These are phyloP conservation scores for Aspergillus bridgeri DNA, from an alignment of 495 filamentous ascomycete genomes.

Conservation along the genomic window DNA sequence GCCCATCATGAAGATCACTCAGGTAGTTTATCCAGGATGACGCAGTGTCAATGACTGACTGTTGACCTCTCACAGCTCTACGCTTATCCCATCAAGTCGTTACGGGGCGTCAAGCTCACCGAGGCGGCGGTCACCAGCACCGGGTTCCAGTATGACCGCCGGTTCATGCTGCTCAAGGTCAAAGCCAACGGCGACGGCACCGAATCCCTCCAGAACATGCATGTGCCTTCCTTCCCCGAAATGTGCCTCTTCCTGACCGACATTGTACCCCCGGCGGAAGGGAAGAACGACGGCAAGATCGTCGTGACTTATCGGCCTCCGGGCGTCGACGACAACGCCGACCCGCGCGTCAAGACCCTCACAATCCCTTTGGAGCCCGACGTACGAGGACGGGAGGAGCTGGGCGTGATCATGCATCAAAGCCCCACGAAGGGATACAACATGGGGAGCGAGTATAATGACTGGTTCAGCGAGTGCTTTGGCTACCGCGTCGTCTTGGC, in stretches of 20 bases:
- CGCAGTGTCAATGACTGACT: background rate
- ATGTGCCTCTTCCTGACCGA: conserved; percentile 67
- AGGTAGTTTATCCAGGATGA: conserved; percentile 29
- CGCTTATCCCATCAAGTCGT: conserved; percentile 85
- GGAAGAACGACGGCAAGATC: conserved; percentile 36
- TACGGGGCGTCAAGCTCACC: conserved; percentile 60
- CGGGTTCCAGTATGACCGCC: conserved; percentile 72
- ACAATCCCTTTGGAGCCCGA: conserved; percentile 61
- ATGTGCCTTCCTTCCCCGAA: conserved; percentile 57
- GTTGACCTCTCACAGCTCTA: conserved; percentile 56
- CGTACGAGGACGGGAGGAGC: conserved; percentile 39
- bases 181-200: conserved; percentile 25
- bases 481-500: conserved; percentile 64
- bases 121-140: conserved; percentile 55
- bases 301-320: conserved; percentile 54
- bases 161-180: conserved; percentile 71
- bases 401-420: conserved; percentile 59
- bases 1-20: conserved; percentile 18
- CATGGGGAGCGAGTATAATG: conserved; percentile 62
- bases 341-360: conserved; percentile 29
- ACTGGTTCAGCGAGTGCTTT: conserved; percentile 72
- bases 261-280: conserved; percentile 36
- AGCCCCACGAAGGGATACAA: conserved; percentile 63
- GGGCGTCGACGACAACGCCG: conserved; percentile 19
- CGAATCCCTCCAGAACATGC: conserved; percentile 60